These are phyloP conservation scores for Diaporthe longicolla DNA, from an alignment of 2,329 filamentous ascomycete species.

Conservation along the genomic window DNA sequence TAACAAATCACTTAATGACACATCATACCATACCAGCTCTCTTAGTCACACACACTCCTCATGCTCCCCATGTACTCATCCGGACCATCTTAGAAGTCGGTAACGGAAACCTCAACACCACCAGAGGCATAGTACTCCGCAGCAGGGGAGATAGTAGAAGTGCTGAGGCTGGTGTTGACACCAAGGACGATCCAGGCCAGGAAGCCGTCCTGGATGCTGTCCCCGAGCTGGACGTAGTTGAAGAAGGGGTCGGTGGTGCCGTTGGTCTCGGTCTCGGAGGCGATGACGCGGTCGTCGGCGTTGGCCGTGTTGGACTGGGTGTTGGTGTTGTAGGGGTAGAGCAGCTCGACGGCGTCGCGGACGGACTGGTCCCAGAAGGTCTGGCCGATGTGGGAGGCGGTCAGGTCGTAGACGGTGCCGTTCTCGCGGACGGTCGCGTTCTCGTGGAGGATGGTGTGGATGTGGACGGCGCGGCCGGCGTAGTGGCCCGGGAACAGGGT, in stretches of 20 bases:
- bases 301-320: constrained; percentile 46
- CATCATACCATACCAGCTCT: not conserved
- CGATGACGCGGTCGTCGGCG: constrained; percentile 46
- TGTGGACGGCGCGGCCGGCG: constrained; percentile 61
- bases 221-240: constrained; percentile 48
- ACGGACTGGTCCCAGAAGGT: constrained; percentile 50
- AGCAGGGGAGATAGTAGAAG: constrained; percentile 46
- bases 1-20: not conserved
- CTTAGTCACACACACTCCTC: not conserved
- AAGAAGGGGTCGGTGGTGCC: constrained; percentile 51
- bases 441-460: constrained; percentile 52
- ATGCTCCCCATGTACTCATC: not conserved
- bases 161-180: constrained; percentile 47
- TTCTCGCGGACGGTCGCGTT: constrained; percentile 53
- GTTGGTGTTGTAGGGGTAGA: constrained; percentile 49
- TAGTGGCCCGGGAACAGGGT: constrained; percentile 63
- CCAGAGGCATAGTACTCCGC: constrained; percentile 44
- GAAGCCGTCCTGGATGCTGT: constrained; percentile 47
- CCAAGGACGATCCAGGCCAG: constrained; percentile 52
- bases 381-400: constrained; percentile 50
- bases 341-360: constrained; percentile 44
- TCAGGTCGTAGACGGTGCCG: constrained; percentile 58
- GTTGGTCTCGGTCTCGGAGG: constrained; percentile 47
- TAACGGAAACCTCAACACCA: constrained; percentile 28
- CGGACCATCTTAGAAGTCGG: not conserved